Conservation (phyloP, 495 filamentous ascomycete genomes). For the Neurospora cerealis region DNA sequence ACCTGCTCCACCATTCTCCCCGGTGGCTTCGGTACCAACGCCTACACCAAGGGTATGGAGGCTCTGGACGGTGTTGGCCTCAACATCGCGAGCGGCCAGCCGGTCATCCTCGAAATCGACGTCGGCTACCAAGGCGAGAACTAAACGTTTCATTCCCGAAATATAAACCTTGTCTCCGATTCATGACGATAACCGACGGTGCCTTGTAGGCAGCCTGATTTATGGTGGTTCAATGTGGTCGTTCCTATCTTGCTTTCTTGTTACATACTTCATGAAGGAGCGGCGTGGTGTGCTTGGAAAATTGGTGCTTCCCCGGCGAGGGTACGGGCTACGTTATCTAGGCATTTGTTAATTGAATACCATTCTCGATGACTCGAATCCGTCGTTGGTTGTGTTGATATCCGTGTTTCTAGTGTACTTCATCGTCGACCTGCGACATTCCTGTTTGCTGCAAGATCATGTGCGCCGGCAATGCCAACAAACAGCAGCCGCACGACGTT, state of each 20-base stretch:
- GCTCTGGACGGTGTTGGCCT: constrained; percentile 25
- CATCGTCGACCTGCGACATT: background rate
- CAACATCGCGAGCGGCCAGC: constrained; percentile 16
- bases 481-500: background rate
- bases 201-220: constrained; percentile 3
- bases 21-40: constrained; percentile 24
- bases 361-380: background rate
- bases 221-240: background rate
- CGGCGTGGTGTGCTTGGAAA: background rate
- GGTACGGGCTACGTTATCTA: background rate
- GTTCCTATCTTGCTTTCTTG: background rate
- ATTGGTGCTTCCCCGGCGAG: background rate
- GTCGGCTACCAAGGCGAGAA: constrained; percentile 14
- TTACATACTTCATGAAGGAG: background rate
- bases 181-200: constrained; percentile 12
- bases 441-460: background rate
- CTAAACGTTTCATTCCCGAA: background rate
- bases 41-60: constrained; percentile 28
- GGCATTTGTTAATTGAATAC: background rate
- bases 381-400: background rate
- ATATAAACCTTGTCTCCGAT: background rate
- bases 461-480: background rate
- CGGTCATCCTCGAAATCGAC: constrained; percentile 9
- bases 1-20: constrained; percentile 24
- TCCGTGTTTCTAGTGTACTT: background rate